Evolutionary conservation across 306 rosid genomes (phyloP).

Genomic region (Ammopiptanthus mongolicus): DNA sequence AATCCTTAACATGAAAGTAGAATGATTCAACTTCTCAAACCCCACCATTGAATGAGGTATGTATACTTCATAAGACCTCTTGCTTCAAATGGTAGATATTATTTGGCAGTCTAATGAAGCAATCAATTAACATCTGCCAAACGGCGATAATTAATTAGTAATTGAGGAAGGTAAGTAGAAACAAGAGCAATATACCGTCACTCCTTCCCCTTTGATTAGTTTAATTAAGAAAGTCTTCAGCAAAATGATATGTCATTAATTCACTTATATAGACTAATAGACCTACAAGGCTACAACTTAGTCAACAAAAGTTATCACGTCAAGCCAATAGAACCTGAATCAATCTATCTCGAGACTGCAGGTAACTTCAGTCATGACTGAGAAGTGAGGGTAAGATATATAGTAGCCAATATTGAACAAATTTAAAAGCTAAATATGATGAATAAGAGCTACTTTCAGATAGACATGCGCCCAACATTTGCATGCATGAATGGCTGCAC

Average conservation of each 20-base stretch:
- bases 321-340: neutral
- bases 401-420: slow-evolving; percentile 20
- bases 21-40: slow-evolving; percentile 15
- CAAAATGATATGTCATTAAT: neutral
- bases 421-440: neutral
- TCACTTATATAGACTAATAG: neutral
- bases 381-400: neutral
- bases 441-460: neutral
- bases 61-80: neutral
- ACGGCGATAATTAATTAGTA: neutral
- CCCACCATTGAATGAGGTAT: neutral
- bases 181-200: neutral
- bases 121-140: neutral
- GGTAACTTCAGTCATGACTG: neutral
- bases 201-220: neutral
- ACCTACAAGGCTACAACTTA: neutral
- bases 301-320: slow-evolving; percentile 14
- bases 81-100: neutral
- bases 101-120: neutral
- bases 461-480: neutral
- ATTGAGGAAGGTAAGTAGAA: neutral
- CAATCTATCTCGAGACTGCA: neutral
- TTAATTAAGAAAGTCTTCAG: neutral
- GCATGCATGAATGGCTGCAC: slow-evolving; percentile 11
- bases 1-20: neutral